Base-by-base conservation (phyloP, 805 yeast species). In the Sugiyamaella marilandica region DNA sequence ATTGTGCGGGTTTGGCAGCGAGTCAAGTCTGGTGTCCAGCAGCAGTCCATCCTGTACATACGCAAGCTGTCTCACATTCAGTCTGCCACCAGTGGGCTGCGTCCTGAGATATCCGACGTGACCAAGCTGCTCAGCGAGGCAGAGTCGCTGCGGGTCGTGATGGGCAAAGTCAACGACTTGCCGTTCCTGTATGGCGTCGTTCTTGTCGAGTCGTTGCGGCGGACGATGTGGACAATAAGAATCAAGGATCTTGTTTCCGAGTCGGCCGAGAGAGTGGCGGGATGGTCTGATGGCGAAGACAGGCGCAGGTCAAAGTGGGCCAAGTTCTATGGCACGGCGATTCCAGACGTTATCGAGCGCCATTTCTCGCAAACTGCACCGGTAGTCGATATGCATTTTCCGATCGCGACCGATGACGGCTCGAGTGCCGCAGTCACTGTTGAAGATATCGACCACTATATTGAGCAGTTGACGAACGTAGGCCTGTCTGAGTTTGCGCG, bases 271-370 rank as follows among this genome's bases (percentile, higher is more conserved):
- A 82, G 78, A 50, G 70, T 84, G 54, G 81, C 84, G 24, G 66
- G 74, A 50, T 65, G 82, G 49, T 77, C 77, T 21, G 83, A 78
- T 44, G 79, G 75, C 55, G 96, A 85, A 66, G 67, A 69, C 47
- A 68, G 70, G 50, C 74, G 74, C 51, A 75, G 90, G 59, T 70
- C 72, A 8, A 74, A 76, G 35, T 89, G 96, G 96, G 56, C 75
- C 3, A 72, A 75, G 49, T 83, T 81, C 50, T 85, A 85, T 61
- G 80, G 85, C 1, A 11, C 43, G 13, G 24, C 24, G 16, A 14
- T 39, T 16, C 43, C 43, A 13, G 58, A 32, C 35, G 45, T 37
- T 49, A 36, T 45, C 32, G 36, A 31, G 9, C 11, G 24, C 34
- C 49, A 41, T 41, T 18, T 45, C 34, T 19, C 19, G 19, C 31